These are phyloP conservation scores for Phytophthora idaei DNA, from an alignment of 352 stramenopile genomes.

Conservation along the genomic window DNA sequence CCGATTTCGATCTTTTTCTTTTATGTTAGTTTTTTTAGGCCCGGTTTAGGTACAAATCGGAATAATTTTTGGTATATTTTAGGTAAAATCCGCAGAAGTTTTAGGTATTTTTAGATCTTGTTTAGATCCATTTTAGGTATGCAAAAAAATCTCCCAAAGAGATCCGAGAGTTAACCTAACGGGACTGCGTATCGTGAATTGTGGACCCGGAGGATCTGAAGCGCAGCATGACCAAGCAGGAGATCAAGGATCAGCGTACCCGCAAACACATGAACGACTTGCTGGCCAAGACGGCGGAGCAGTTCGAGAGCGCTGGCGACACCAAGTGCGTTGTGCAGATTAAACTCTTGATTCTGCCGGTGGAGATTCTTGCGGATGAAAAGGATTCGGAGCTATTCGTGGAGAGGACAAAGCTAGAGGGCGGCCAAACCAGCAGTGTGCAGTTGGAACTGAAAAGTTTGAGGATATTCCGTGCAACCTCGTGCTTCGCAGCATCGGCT, in stretches of 20 bases:
- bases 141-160: slow-evolving; percentile 72
- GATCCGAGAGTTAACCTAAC: slow-evolving; percentile 89
- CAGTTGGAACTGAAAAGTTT: slow-evolving; percentile 88
- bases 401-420: slow-evolving; percentile 90
- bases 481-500: slow-evolving; percentile 89
- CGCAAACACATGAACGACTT: slow-evolving; percentile 89
- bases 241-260: slow-evolving; percentile 85
- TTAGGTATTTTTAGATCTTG: too few relatives aligned
- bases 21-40: too few relatives aligned
- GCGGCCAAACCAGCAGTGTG: slow-evolving; percentile 76
- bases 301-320: slow-evolving; percentile 33
- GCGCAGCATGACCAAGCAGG: slow-evolving; percentile 84
- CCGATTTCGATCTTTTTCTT: too few relatives aligned
- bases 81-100: too few relatives aligned
- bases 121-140: too few relatives aligned
- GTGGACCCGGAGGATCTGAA: slow-evolving; percentile 90
- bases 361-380: slow-evolving; percentile 66
- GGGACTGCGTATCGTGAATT: slow-evolving; percentile 80
- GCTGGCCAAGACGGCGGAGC: slow-evolving; percentile 61
- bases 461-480: slow-evolving; percentile 84
- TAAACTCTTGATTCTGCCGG: slow-evolving; percentile 92
- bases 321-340: slow-evolving; percentile 73
- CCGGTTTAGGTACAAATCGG: too few relatives aligned
- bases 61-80: too few relatives aligned
- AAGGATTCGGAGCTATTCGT: slow-evolving; percentile 77